phyloP scores from a whole-genome alignment of 176 grass and related monocot genomes.

The Aegilops longissima region DNA sequence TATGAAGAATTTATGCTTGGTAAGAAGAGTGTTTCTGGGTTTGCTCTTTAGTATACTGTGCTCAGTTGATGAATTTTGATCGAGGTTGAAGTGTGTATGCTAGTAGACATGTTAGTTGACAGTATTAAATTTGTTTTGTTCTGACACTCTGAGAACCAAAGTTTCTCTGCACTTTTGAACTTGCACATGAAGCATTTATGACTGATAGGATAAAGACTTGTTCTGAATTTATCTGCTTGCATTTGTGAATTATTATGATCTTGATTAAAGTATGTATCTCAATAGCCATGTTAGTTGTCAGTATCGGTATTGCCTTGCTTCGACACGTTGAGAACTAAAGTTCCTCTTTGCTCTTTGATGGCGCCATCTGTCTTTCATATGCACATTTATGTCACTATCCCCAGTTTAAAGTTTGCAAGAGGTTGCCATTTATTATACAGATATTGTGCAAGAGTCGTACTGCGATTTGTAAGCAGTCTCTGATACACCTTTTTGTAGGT shows the following conservation, averaged over 20 bases:
- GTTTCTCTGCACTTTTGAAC: background rate
- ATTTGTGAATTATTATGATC: background rate
- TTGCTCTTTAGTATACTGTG: background rate
- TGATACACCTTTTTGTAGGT: constrained; percentile 48
- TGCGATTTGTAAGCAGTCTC: background rate
- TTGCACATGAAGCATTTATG: constrained; percentile 9
- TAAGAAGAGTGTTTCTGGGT: background rate
- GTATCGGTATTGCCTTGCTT: background rate
- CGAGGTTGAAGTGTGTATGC: background rate
- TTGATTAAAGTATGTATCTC: background rate
- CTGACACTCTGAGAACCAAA: background rate
- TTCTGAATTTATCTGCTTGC: background rate
- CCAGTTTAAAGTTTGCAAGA: background rate
- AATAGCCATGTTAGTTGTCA: background rate
- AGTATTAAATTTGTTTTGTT: background rate
- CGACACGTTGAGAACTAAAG: background rate
- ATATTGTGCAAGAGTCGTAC: background rate
- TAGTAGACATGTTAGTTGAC: background rate
- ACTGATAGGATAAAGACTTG: background rate
- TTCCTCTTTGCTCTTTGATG: background rate
- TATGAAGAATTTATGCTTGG: background rate
- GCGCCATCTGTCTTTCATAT: background rate
- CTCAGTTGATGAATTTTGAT: background rate
- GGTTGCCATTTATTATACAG: background rate
- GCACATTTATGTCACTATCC: background rate